Base-by-base conservation (phyloP, 1,284 basidiomycete genomes). In the Apiotrichum sp. region DNA sequence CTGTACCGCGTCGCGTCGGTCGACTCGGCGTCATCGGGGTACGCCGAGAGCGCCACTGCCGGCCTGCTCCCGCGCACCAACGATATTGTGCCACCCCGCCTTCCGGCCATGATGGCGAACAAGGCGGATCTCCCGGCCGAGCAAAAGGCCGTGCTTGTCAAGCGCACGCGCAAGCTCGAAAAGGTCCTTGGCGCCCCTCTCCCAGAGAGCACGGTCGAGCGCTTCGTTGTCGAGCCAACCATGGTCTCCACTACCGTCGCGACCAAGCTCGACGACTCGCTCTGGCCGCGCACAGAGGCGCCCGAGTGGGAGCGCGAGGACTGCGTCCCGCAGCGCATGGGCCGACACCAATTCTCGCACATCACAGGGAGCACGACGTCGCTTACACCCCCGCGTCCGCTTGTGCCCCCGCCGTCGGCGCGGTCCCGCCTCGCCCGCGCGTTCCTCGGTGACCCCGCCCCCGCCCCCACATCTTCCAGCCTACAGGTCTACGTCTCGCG, bases 141-240 rank as follows among this genome's bases (percentile, higher is more conserved):
- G 29, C 84, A 88, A 62, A 85, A 88, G 29, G 82, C 85, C 0
- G 84, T 87, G 42, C 82, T 87, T 51, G 77, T 90, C 31, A 80
- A 83, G 50, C 84, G 85, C 62, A 83, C 84, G 35, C 82, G 84
- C 65, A 92, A 92, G 73, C 80, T 92, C 42, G 82, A 87, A 32
- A 84, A 86, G 64, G 74, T 91, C 16, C 84, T 92, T 50, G 89
- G 89, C 70, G 64, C 69, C 49, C 53, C 68, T 0, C 59, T 74
- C 22, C 49, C 51, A 3, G 71, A 71, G 53, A 41, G 47, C 9
- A 54, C 63, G 16, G 60, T 72, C 3, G 66, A 63, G 46, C 59
- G 59, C 16, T 59, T 62, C 5, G 62, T 74, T 7, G 60, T 71
- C 16, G 65, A 71, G 22, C 69, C 67, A 1, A 49, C 56, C 14